phyloP scores from a whole-genome alignment of 495 filamentous ascomycete species.

The Penicillium herquei region DNA sequence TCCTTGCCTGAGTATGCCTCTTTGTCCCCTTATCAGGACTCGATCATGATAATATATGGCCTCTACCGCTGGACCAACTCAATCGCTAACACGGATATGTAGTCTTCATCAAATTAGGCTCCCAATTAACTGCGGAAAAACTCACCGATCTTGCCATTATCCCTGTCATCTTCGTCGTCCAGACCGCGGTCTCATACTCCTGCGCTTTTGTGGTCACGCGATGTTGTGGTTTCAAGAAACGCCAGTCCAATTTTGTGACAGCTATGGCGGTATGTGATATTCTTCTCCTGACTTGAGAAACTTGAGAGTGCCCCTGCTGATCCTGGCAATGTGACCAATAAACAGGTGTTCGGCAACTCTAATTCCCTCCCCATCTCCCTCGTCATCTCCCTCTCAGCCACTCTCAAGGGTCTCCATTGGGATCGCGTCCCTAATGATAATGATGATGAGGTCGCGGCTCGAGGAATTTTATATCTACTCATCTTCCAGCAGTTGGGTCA shows the following conservation, averaged over 20 bases:
- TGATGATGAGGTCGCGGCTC: slow-evolving; percentile 88
- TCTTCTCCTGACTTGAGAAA: background rate
- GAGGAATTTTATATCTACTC: slow-evolving; percentile 91
- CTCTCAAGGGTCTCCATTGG: slow-evolving; percentile 90
- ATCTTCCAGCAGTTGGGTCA: slow-evolving; percentile 98
- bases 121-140: slow-evolving; percentile 87
- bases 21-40: background rate
- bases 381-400: slow-evolving; percentile 89
- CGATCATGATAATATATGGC: background rate
- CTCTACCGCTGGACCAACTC: background rate
- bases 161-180: slow-evolving; percentile 85
- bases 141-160: slow-evolving; percentile 88
- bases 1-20: slow-evolving; percentile 81
- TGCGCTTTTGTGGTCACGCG: slow-evolving; percentile 68
- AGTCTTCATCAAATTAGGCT: slow-evolving; percentile 99
- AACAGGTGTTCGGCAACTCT: slow-evolving; percentile 91
- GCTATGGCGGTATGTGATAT: slow-evolving; percentile 77
- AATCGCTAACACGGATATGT: slow-evolving; percentile 8
- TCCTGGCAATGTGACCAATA: slow-evolving; percentile 2
- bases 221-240: slow-evolving; percentile 75
- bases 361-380: slow-evolving; percentile 97
- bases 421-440: slow-evolving; percentile 86
- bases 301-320: slow-evolving; percentile 5
- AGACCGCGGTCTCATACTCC: slow-evolving; percentile 78
- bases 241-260: slow-evolving; percentile 87